These are phyloP conservation scores for Russula olivacea DNA, from an alignment of 768 basidiomycete species.

Conservation along the genomic window DNA sequence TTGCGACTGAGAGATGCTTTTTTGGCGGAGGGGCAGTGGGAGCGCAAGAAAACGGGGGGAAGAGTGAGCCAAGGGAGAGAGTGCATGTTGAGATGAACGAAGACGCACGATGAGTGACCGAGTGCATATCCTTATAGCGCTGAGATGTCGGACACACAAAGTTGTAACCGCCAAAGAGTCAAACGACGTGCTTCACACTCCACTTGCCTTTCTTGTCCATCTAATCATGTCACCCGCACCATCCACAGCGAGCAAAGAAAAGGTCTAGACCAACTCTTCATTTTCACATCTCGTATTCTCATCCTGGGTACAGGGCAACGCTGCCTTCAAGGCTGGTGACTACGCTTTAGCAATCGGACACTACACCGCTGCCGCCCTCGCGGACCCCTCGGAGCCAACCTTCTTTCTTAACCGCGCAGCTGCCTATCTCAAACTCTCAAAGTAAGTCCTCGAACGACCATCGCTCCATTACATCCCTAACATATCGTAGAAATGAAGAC, in stretches of 20 bases:
- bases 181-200: not conserved
- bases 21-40: not conserved
- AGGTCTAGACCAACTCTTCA: not conserved
- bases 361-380: slow-evolving; percentile 75
- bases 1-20: slow-evolving; percentile 24
- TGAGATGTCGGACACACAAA: not conserved
- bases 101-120: slow-evolving; percentile 14
- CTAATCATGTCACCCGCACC: not conserved
- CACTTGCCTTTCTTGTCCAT: not conserved
- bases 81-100: slow-evolving; percentile 1
- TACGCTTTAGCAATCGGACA: slow-evolving; percentile 77
- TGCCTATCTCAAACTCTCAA: slow-evolving; percentile 90
- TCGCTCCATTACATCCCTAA: not conserved
- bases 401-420: slow-evolving; percentile 85
- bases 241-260: slow-evolving; percentile 4
- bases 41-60: slow-evolving; percentile 14
- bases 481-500: slow-evolving; percentile 16
- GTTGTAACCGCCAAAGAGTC: not conserved
- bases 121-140: not conserved
- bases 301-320: slow-evolving; percentile 63
- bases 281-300: not conserved
- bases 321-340: slow-evolving; percentile 76
- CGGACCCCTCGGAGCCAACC: slow-evolving; percentile 65
- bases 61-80: slow-evolving; percentile 7
- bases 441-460: slow-evolving; percentile 53